Base-by-base conservation (phyloP, 345 rosid species). In the Kandelia obovata region DNA sequence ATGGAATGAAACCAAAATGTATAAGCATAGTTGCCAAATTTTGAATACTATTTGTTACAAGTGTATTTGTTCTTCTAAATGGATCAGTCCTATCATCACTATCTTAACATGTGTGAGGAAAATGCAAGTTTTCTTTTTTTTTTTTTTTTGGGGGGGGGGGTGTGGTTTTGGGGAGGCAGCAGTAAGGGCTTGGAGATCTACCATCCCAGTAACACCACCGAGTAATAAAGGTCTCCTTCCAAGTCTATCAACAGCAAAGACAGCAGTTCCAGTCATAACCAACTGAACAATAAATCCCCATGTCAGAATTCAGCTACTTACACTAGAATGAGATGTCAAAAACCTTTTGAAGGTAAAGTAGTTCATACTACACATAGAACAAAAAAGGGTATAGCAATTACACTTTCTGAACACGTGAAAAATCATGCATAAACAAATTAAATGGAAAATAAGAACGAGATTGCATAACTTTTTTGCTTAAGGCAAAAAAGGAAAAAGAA, bases 191-290 rank as follows among this genome's bases (percentile, higher is more conserved):
- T 3, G 49, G 17, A 59, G 51, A 76, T 75, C 78, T 77, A 91
- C 98, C 67, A 93, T 93, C 73, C 96, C 98, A 65, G 96, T 78
- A 81, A 93, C 97, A 69, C 97, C 98, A 23, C 89, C 83, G 66
- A 93, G 89, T 47, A 93, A 86, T 76, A 93, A 74, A 46, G 98
- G 98, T 68, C 97, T 87, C 88, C 98, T 83, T 74, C 98, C 98
- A 65, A 93, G 85, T 86, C 87, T 84, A 84, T 91, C 98, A 59
- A 93, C 91, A 47, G 76, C 90, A 73, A 89, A 80, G 69, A 93
- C 97, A 46, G 98, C 97, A 65, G 16, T 73, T 64, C 96, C 98
- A 46, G 98, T 93, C 98, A 93, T 91, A 67, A 93, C 75, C 87
- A 93, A 84, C 98, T 93, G 76, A 73, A 75, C 28, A 32, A 51